phyloP scores from a whole-genome alignment of 2,329 filamentous ascomycete genomes.

The Neofusicoccum laricinum region DNA sequence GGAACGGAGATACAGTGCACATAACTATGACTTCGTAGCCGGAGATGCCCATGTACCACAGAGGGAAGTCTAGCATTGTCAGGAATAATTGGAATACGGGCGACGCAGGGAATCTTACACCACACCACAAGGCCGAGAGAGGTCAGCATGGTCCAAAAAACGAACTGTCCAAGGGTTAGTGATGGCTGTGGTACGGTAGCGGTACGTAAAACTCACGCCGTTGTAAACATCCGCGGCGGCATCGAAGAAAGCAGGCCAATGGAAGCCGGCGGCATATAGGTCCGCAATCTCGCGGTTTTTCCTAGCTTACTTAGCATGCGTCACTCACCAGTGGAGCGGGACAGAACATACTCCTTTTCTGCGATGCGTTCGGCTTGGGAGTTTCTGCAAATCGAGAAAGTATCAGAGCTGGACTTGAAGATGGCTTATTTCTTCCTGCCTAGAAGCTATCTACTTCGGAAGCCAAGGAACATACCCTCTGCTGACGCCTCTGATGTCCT shows the following conservation, averaged over 20 bases:
- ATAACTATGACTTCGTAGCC: constrained; percentile 91
- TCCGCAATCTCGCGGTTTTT: constrained; percentile 72
- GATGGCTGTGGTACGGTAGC: not conserved
- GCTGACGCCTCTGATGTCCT: constrained; percentile 83
- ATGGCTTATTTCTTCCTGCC: constrained; percentile 32
- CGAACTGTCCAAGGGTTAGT: constrained; percentile 57
- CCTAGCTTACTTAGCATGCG: constrained; percentile 44
- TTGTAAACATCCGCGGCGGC: constrained; percentile 86
- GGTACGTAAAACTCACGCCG: constrained; percentile 59
- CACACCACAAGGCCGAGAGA: constrained; percentile 85
- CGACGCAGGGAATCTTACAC: constrained; percentile 61
- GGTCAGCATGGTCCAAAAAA: constrained; percentile 94
- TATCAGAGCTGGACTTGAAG: constrained; percentile 37
- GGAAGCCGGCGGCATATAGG: constrained; percentile 69
- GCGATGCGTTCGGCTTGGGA: constrained; percentile 47
- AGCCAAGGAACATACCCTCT: constrained; percentile 99
- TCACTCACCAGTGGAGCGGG: not conserved
- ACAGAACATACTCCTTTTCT: constrained; percentile 69
- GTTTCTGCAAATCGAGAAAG: constrained; percentile 43
- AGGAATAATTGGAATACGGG: not conserved
- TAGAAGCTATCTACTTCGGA: constrained; percentile 70
- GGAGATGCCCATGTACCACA: constrained; percentile 99
- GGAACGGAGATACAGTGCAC: constrained; percentile 74
- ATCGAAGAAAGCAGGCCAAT: constrained; percentile 72
- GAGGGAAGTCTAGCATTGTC: constrained; percentile 69